Base-by-base conservation (phyloP, 139 green algal genomes). In the Microglena sp. region DNA sequence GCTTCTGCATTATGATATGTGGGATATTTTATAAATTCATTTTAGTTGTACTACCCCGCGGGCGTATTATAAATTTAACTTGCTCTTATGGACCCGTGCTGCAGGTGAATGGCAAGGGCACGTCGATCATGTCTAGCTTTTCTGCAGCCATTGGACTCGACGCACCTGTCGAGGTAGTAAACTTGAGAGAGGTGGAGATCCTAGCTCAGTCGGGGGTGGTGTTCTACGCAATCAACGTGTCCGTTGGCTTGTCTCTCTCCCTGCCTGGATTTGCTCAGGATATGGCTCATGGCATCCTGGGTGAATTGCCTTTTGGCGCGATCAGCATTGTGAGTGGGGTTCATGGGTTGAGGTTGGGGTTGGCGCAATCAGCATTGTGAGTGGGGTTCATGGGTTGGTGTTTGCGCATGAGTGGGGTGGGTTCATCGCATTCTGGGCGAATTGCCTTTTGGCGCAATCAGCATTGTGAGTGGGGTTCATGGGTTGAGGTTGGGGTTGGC, bases 221-320 rank as follows among this genome's bases (percentile, higher is more conserved):
- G 1, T 84, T 84, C 36, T 87, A 69, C 34, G 77, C 64, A 46
- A 76, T 84, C 50, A 84, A 83, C 68, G 54, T 80, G 5, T 64
- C 55, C 31, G 55, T 90, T 24, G 78, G 77, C 5, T 60, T 92
- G 2, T 77, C 68, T 1, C 30, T 94, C 8, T 60, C 76, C 1
- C 56, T 92, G 4, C 75, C 82, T 5, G 80, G 80, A 7, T 88
- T 91, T 56, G 64, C 71, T 3, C 62, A 58, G 1, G 64, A 86
- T 26, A 72, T 93, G 24, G 81, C 85, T n/a, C 75, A 81, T 18
- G 86, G 86, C 0, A 62, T 94, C 27, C 70, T 94, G 31, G 77
- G 74, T 11, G 62, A 77, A 33, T 64, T 91, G 64, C 85, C 86
- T 0, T 85, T 82, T 68, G 82, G 77, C 1, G 61, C 69, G 0